phyloP scores from a whole-genome alignment of 768 basidiomycete genomes.

The Kwoniella mangroviensis region DNA sequence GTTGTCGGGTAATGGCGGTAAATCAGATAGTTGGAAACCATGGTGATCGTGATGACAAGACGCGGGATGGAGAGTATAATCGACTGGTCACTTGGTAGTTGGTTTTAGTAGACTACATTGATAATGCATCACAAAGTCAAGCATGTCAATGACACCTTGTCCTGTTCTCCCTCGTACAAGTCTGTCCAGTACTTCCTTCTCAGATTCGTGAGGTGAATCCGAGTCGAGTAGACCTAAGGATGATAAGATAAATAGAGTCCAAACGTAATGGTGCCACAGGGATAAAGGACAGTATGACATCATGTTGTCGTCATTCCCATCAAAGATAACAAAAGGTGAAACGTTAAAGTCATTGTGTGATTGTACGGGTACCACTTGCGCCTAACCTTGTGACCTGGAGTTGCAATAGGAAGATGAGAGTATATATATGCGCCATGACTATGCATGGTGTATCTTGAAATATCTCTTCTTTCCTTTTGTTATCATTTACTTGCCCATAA shows the following conservation, averaged over 20 bases:
- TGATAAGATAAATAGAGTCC: neutral
- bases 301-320: slow-evolving; percentile 5
- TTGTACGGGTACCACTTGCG: neutral
- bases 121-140: neutral
- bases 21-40: slow-evolving; percentile 52
- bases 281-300: neutral
- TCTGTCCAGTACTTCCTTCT: too few relatives aligned
- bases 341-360: neutral
- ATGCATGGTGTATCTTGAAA: neutral
- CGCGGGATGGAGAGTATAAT: too few relatives aligned
- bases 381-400: neutral
- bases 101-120: too few relatives aligned
- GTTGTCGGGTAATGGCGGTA: slow-evolving; percentile 45
- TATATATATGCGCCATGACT: neutral
- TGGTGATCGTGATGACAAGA: too few relatives aligned
- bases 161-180: too few relatives aligned
- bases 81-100: too few relatives aligned
- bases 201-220: too few relatives aligned
- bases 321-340: slow-evolving; percentile 2
- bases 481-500: neutral
- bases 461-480: too few relatives aligned
- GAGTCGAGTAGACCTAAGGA: too few relatives aligned
- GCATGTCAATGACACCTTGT: neutral
- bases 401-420: neutral
- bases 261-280: slow-evolving; percentile 4